These are phyloP conservation scores for Glutinoglossum americanum DNA, from an alignment of 495 filamentous ascomycete genomes.

Conservation along the genomic window DNA sequence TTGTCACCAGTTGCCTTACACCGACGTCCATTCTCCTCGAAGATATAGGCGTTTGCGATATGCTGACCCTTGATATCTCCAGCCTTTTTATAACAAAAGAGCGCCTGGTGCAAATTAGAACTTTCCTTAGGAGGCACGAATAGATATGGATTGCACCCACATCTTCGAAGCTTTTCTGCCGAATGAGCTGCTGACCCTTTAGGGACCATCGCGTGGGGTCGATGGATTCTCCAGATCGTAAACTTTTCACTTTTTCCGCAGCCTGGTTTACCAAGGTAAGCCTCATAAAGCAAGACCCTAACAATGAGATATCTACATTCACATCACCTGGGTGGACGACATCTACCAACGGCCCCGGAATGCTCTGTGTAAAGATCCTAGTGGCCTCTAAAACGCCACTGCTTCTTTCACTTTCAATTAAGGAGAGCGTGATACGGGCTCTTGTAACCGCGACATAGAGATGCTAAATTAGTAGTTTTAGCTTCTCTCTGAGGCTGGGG, in stretches of 20 bases:
- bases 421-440: conserved; percentile 12
- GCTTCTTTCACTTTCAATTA: conserved; percentile 10
- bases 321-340: not conserved
- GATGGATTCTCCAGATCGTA: not conserved
- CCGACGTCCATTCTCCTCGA: conserved; percentile 8
- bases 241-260: not conserved
- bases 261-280: not conserved
- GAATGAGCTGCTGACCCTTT: not conserved
- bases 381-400: not conserved
- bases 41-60: conserved; percentile 6
- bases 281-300: not conserved
- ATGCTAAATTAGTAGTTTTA: conserved; percentile 1
- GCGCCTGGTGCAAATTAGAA: not conserved
- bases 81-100: conserved; percentile 1
- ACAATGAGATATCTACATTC: not conserved
- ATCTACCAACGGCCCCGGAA: not conserved
- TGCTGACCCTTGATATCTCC: conserved; percentile 7
- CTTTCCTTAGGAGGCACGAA: not conserved
- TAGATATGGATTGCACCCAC: not conserved
- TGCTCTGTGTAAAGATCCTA: conserved; percentile 8
- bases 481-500: not conserved
- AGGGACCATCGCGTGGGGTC: not conserved
- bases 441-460: conserved; percentile 17
- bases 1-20: conserved; percentile 4
- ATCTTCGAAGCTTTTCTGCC: not conserved